A percentile compares a stretch with the other conserved stretches of the same genome.
These are phyloP conservation scores for Aureobasidium namibiae DNA, from an alignment of 2,329 filamentous ascomycete genomes.

Conservation along the genomic window DNA sequence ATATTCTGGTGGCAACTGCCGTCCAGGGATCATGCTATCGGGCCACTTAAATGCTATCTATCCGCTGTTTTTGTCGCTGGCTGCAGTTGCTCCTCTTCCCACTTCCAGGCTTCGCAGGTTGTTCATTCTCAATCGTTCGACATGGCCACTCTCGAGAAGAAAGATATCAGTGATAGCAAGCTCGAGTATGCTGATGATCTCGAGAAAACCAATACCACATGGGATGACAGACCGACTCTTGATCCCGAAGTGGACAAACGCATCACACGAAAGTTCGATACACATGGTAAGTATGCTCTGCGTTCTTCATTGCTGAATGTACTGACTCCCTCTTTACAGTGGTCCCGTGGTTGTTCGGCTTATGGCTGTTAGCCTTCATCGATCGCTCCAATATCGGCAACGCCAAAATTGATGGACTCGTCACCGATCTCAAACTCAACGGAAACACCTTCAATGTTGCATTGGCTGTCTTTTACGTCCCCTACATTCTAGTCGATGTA, in stretches of 20 bases:
- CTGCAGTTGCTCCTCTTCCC: background rate
- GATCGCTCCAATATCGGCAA: constrained; percentile 37
- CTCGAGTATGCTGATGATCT: constrained; percentile 14
- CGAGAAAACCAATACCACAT: constrained; percentile 16
- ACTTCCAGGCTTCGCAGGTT: background rate
- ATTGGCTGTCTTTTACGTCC: constrained; percentile 38
- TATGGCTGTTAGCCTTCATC: constrained; percentile 43
- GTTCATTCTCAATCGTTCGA: background rate
- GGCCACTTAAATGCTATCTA: background rate
- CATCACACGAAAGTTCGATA: constrained; percentile 36
- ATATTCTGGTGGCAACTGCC: background rate
- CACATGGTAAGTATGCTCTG: constrained; percentile 20
- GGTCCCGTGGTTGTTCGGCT: constrained; percentile 37
- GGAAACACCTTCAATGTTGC: constrained; percentile 36
- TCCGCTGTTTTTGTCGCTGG: background rate
- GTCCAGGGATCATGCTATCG: background rate
- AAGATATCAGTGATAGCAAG: background rate
- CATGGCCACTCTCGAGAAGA: background rate
- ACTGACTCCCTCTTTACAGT: constrained; percentile 15
- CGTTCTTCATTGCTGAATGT: background rate
- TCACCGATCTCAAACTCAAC: constrained; percentile 31
- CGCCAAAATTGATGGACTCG: constrained; percentile 35
- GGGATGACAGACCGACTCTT: constrained; percentile 13
- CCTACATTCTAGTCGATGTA: constrained; percentile 31
- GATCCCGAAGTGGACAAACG: constrained; percentile 22